Conservation (phyloP, 495 filamentous ascomycete species). For the Coniosporium apollinis region DNA sequence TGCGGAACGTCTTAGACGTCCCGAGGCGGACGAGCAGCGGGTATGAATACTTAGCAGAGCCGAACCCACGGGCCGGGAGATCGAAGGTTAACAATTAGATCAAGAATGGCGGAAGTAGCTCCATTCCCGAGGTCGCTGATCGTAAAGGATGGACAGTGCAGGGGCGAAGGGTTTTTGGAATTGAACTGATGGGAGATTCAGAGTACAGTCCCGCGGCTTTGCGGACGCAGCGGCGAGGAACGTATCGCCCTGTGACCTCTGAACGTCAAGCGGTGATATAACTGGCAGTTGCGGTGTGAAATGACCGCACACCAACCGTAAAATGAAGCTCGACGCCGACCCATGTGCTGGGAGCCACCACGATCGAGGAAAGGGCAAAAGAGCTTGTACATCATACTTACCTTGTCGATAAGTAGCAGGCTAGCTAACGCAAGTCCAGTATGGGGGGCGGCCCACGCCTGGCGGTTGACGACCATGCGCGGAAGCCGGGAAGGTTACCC, state of each 20-base stretch:
- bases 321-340: too few species aligned
- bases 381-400: background rate
- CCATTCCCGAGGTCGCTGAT: background rate
- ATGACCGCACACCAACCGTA: background rate
- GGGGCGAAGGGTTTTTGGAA: background rate
- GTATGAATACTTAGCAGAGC: background rate
- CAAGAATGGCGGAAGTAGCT: background rate
- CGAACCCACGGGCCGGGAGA: background rate
- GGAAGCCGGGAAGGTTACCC: background rate
- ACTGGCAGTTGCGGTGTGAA: background rate
- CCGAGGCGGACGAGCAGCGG: background rate
- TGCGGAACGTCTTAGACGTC: constrained; percentile 9
- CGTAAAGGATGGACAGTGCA: background rate
- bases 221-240: too few species aligned
- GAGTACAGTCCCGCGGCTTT: too few species aligned
- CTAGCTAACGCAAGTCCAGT: background rate
- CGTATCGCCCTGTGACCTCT: background rate
- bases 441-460: background rate
- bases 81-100: background rate
- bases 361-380: background rate
- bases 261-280: background rate
- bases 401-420: background rate
- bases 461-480: background rate
- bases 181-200: background rate
- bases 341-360: background rate